Conservation (phyloP, 2,329 filamentous ascomycete species). For the Alternaria alternata region DNA sequence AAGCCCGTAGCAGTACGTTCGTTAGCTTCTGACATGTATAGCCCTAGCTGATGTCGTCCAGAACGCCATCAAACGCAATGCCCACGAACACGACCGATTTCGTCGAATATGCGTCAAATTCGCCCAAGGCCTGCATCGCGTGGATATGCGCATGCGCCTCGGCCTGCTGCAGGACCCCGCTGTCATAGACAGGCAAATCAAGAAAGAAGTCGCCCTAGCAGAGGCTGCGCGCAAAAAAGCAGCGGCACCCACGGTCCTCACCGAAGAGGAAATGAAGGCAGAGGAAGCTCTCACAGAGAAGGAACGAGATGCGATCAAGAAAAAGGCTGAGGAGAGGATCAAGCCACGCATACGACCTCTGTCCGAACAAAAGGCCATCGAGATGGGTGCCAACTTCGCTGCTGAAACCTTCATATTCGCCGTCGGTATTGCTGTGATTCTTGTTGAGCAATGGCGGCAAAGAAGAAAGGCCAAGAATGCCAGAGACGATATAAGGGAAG, state of each 20-base stretch:
- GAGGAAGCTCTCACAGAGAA: conserved; percentile 61
- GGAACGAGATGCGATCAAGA: conserved; percentile 59
- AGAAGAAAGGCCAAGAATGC: conserved; percentile 67
- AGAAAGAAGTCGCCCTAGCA: conserved; percentile 63
- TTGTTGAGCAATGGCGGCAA: conserved; percentile 69
- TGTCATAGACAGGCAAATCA: conserved; percentile 61
- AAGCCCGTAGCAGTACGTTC: conserved; percentile 71
- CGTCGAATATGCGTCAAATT: conserved; percentile 67
- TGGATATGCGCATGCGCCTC: conserved; percentile 74
- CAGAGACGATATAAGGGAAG: conserved; percentile 67
- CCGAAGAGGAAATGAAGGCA: conserved; percentile 65
- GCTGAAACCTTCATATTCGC: conserved; percentile 72
- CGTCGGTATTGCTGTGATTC: conserved; percentile 68
- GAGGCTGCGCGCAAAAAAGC: conserved; percentile 62
- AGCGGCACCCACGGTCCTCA: conserved; percentile 67
- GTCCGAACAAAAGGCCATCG: conserved; percentile 72
- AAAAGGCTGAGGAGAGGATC: conserved; percentile 49
- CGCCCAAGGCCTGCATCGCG: conserved; percentile 69
- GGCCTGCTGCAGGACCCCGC: conserved; percentile 70
- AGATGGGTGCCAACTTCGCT: conserved; percentile 73
- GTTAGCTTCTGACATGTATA: not conserved
- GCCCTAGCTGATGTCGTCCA: conserved; percentile 40
- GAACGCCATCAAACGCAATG: conserved; percentile 73
- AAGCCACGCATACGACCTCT: conserved; percentile 68
- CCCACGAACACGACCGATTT: conserved; percentile 73